Conservation (phyloP, 2,329 filamentous ascomycete species). For the Fusarium sp. region DNA sequence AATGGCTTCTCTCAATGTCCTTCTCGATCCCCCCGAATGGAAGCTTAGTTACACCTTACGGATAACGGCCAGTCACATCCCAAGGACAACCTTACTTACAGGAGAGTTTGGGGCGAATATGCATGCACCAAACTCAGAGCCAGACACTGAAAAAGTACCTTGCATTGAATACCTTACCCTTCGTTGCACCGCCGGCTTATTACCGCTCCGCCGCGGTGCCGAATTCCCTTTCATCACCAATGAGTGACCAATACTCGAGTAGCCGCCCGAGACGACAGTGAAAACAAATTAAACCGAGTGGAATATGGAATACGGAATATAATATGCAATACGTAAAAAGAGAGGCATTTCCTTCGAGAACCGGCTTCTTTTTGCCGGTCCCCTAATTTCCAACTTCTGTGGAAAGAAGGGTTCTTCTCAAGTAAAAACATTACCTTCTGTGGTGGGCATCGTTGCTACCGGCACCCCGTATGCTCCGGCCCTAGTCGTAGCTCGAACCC, state of each 20-base stretch:
- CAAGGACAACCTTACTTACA: constrained; percentile 19
- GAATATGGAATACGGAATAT: background rate
- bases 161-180: constrained; percentile 29
- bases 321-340: constrained; percentile 16
- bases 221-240: background rate
- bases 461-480: constrained; percentile 38
- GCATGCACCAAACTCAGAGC: background rate
- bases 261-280: constrained; percentile 14
- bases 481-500: constrained; percentile 42
- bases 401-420: constrained; percentile 26
- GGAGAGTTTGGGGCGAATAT: constrained; percentile 28
- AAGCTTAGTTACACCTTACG: background rate
- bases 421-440: constrained; percentile 35
- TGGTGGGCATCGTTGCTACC: constrained; percentile 40
- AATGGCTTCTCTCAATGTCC: constrained; percentile 29
- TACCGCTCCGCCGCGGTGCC: constrained; percentile 22
- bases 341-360: constrained; percentile 35
- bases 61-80: constrained; percentile 19
- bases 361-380: constrained; percentile 38
- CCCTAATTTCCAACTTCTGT: constrained; percentile 26
- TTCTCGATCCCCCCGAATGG: constrained; percentile 16
- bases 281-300: constrained; percentile 2
- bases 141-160: constrained; percentile 7
- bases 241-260: background rate
- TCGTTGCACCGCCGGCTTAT: constrained; percentile 33